Percentiles rank a stretch among this genome's conserved stretches.
These are phyloP conservation scores for Monosporascus sp. DNA, from an alignment of 2,329 filamentous ascomycete genomes.

Conservation along the genomic window DNA sequence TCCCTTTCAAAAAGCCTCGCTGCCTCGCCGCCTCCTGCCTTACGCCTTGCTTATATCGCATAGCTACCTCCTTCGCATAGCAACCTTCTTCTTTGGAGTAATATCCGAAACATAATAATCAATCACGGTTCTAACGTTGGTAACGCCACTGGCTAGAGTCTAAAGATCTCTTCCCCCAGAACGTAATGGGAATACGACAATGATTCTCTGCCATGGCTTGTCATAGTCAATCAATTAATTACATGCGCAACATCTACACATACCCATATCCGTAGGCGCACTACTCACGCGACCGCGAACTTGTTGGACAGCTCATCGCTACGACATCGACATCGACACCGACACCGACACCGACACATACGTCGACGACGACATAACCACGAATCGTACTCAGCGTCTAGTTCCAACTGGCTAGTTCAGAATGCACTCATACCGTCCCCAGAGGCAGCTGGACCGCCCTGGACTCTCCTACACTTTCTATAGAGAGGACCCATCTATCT, in stretches of 20 bases:
- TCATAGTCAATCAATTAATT: neutral
- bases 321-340: neutral
- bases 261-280: neutral
- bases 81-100: too few relatives aligned
- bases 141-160: too few relatives aligned
- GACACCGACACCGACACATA: neutral
- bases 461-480: conserved; percentile 17
- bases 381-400: neutral
- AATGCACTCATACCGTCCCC: conserved; percentile 33
- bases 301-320: neutral
- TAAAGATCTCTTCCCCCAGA: too few relatives aligned
- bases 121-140: too few relatives aligned
- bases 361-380: neutral
- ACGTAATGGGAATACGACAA: neutral
- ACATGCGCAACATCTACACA: neutral
- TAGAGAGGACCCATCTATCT: conserved; percentile 15
- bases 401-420: conserved; percentile 11
- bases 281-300: neutral
- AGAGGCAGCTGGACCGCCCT: conserved; percentile 25
- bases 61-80: too few relatives aligned
- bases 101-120: too few relatives aligned
- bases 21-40: too few relatives aligned
- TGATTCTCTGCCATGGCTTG: neutral
- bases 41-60: too few relatives aligned
- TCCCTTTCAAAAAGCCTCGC: too few relatives aligned